Evolutionary conservation across 1,284 basidiomycete genomes (phyloP), one percentile per base, ranked within the genome.

Genomic region (Clitocybe nebularis): DNA sequence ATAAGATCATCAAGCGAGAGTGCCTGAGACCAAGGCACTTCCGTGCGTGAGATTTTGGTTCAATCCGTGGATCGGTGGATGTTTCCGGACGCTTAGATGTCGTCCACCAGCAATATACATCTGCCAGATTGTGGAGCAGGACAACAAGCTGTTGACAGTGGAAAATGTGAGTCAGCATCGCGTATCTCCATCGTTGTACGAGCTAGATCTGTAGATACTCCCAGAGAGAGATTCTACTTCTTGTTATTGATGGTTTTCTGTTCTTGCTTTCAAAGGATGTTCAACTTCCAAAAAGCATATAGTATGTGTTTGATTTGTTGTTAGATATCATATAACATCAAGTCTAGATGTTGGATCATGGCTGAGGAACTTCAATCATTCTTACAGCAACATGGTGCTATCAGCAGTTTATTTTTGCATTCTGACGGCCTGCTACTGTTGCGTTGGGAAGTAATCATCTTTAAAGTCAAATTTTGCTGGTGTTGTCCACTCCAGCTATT

Each of bases 201-300:
- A 95, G 64, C 72, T 95, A 39, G 93, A 96, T 64, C 71, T 96
- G 87, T 90, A 57, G 66, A 77, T 55, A 17, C 22, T 22, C 19
- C 34, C 38, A 13, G 25, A 41, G 13, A 20, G 21, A 39, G 28
- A 16, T 16, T 28, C 41, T n/a, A 14, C 8, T 24, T 29, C 24
- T 46, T 21, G 44, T 22, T 30, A 37, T 21, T 39, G 32, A 16
- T 29, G 22, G 39, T 28, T 34, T 16, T 13, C 7, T 21, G 32
- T 25, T 26, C 29, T 44, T 29, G 25, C 30, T 16, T 34, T 26
- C 34, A 14, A 56, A 90, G 88, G 47, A 94, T 95, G 56, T 95
- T 95, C 77, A 94, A 94, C 69, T 95, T 94, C 65, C 89, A 94
- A 61, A 89, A 93, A 60, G 93, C 93, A 1, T 94, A 91, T 62